These are phyloP conservation scores for Blastobotrys arbuscula DNA, from an alignment of 1,139 yeast genomes.

Conservation along the genomic window DNA sequence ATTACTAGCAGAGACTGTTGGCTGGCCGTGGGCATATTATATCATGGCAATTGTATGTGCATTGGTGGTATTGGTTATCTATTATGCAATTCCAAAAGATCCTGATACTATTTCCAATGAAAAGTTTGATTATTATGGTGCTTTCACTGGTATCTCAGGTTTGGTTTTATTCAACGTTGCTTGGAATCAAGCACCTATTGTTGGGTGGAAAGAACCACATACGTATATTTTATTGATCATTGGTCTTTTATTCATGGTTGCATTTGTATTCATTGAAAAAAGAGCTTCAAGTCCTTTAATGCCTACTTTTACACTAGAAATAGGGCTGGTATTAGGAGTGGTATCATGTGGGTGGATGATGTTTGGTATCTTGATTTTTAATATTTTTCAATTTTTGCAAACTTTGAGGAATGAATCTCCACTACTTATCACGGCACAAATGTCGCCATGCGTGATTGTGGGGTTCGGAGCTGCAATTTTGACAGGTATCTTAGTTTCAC, in stretches of 20 bases:
- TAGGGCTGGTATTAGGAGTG: constrained; percentile 44
- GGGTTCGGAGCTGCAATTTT: constrained; percentile 46
- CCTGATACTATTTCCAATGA: constrained; percentile 9
- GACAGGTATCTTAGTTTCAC: constrained; percentile 39
- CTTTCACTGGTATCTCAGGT: constrained; percentile 44
- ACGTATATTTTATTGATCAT: constrained; percentile 47
- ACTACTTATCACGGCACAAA: constrained; percentile 39
- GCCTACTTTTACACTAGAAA: constrained; percentile 43
- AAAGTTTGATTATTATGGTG: constrained; percentile 45
- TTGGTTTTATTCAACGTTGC: constrained; percentile 49
- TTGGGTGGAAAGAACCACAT: constrained; percentile 50
- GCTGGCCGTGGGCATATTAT: constrained; percentile 61
- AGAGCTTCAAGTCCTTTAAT: constrained; percentile 41
- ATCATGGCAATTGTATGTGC: constrained; percentile 38
- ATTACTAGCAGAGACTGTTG: constrained; percentile 38
- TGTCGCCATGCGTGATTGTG: constrained; percentile 39
- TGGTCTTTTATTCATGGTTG: constrained; percentile 38
- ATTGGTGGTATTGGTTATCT: constrained; percentile 32
- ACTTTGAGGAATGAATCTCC: constrained; percentile 35
- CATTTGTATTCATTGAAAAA: constrained; percentile 38
- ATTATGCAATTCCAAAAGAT: constrained; percentile 41
- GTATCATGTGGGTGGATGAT: constrained; percentile 56
- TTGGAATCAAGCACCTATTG: constrained; percentile 59
- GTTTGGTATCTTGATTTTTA: constrained; percentile 55
- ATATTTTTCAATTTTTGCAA: constrained; percentile 38